Evolutionary conservation across 306 rosid species (phyloP), one percentile per base, ranked within the genome.

Genomic region (Gillenia trifoliata): DNA sequence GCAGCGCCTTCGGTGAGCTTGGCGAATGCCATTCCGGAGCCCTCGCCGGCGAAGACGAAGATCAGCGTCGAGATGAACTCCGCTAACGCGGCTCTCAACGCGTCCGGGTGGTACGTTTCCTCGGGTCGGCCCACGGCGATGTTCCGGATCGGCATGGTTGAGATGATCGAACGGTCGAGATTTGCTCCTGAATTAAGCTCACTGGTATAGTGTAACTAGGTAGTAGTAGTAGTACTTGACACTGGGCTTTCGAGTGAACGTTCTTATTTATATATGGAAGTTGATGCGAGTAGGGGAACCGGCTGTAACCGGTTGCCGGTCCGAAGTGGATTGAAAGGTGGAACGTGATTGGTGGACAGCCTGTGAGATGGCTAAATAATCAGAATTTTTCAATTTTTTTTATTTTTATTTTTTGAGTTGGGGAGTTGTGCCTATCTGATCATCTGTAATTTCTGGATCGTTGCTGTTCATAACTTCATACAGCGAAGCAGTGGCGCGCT

Each of bases 21-120:
- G 84, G 87, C 81, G 88, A 78, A 93, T 26, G 98, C 98, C 61
- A 91, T 82, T 72, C 97, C 72, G 49, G 96, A 80, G n/a, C 98
- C 98, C 0, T 86, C 79, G 17, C 98, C 98, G 41, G 98, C 98
- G 66, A 93, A 93, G 40, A 93, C 98, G 73, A 93, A 93, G 80
- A 93, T 93, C 10, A 91, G 79, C 4, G 97, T 93, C 13, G 98
- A 93, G 69, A 93, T 80, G 80, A 93, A 89, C 89, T 93, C 98
- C 6, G 98, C 93, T 68, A 93, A 57, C 2, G 60, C 97, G 0
- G 96, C 90, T 74, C 71, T 89, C 70, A 91, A 71, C 47, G 97
- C 84, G 64, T 88, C 96, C 0, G 96, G 92, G 67, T 86, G 91
- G 60, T 81, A 68, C 0, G 89, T 84, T 54, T 93, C 97, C 71